Evolutionary conservation across 1,139 yeast genomes (phyloP).

Genomic region (Nakaseomyces glabratus): DNA sequence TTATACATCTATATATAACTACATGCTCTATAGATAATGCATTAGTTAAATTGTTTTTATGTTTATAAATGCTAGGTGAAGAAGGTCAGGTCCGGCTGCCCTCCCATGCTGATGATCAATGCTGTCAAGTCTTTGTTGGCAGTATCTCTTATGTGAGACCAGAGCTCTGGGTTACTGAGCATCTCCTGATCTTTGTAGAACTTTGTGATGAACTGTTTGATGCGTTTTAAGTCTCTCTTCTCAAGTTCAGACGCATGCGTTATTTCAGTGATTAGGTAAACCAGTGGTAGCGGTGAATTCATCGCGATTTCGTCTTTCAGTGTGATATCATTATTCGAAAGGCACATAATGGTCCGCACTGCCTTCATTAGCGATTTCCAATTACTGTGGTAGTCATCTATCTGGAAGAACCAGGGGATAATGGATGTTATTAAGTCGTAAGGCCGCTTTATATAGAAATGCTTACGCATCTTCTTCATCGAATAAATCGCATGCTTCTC

Average conservation of each 20-base stretch:
- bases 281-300: slow-evolving; percentile 6
- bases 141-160: slow-evolving; percentile 1
- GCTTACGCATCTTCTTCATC: slow-evolving; percentile 2
- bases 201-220: neutral
- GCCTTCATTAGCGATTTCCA: neutral
- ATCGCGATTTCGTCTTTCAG: neutral
- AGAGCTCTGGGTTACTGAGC: slow-evolving; percentile 5
- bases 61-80: too few relatives aligned
- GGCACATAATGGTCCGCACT: neutral
- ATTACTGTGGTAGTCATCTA: neutral
- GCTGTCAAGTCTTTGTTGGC: slow-evolving; percentile 2
- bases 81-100: neutral
- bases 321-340: slow-evolving; percentile 2
- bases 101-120: slow-evolving; percentile 1
- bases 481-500: neutral
- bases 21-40: too few relatives aligned
- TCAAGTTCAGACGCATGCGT: slow-evolving; percentile 8
- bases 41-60: too few relatives aligned
- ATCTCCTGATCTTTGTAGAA: neutral
- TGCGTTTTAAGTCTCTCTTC: slow-evolving; percentile 8
- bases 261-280: slow-evolving; percentile 8
- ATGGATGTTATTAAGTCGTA: slow-evolving; percentile 6
- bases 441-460: slow-evolving; percentile 5
- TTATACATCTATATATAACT: too few relatives aligned
- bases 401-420: slow-evolving; percentile 7